Base-by-base conservation (phyloP, 495 filamentous ascomycete species). In the Xylaria palmicola region DNA sequence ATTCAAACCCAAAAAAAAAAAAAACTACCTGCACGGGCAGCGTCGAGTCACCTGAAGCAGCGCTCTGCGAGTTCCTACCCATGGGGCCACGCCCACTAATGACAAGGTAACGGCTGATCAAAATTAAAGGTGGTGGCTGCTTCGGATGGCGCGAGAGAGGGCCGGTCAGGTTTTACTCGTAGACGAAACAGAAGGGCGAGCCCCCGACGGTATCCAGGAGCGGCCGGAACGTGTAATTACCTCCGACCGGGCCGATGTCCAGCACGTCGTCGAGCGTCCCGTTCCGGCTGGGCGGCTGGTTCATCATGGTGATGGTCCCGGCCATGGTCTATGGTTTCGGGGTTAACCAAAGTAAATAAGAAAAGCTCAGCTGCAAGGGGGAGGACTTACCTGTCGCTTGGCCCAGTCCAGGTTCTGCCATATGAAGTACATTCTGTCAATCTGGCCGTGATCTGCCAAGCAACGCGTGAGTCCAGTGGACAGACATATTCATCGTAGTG, bases 371-470 rank as follows among this genome's bases (percentile, higher is more conserved):
- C 1, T 17, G 29, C 17, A 45, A 52, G 41, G n/a, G n/a, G n/a
- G n/a, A n/a, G n/a, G n/a, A n/a, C 64, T 69, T 55, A 72, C 65
- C 75, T 78, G 65, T 59, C 74, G 62, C 15, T 72, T 70, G 43
- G 65, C 70, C 64, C 63, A 74, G 60, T 75, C 74, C 12, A 76
- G 67, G 47, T 75, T 74, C 65, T 91, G 87, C 88, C 89, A 91
- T 53, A 88, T 88, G 75, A 84, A 88, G 77, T 83, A 91, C 17
- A 86, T 62, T 37, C 84, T 82, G 71, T 91, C 89, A 56, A 92
- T 81, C 77, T 85, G 83, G 4, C 79, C 83, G 68, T 91, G 88
- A 70, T 91, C n/a, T n/a, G n/a, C n/a, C n/a, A n/a, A n/a, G n/a
- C n/a, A n/a, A n/a, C n/a, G n/a, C n/a, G n/a, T n/a, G n/a, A n/a